These are phyloP conservation scores for Canariomyces notabilis DNA, from an alignment of 2,329 filamentous ascomycete species.

Conservation along the genomic window DNA sequence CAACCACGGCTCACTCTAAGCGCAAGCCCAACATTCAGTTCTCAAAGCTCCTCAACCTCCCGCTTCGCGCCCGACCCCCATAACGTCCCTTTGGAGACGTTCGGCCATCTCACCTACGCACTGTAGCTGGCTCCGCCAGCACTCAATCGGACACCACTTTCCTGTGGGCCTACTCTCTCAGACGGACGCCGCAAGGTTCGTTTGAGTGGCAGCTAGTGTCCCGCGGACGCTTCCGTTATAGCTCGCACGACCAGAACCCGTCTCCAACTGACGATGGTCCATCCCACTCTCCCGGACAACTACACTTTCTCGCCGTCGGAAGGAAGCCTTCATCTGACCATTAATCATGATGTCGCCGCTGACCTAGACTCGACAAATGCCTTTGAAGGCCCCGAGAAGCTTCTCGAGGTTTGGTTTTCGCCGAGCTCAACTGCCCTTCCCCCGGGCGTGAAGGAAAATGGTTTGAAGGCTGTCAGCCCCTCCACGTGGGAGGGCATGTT, in stretches of 20 bases:
- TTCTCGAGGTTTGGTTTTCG: slow-evolving; percentile 97
- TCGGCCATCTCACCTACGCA: slow-evolving; percentile 38
- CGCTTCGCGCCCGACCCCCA: slow-evolving; percentile 80
- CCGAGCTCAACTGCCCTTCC: slow-evolving; percentile 71
- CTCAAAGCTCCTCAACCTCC: slow-evolving; percentile 74
- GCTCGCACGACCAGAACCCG: slow-evolving; percentile 20
- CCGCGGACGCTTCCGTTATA: slow-evolving; percentile 57
- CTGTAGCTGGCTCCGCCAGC: slow-evolving; percentile 89
- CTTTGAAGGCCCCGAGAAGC: slow-evolving; percentile 97
- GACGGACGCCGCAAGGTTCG: slow-evolving; percentile 89
- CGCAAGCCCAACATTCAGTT: slow-evolving; percentile 80
- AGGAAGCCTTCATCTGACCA: slow-evolving; percentile 84
- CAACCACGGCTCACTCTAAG: slow-evolving; percentile 51
- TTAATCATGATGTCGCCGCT: slow-evolving; percentile 79
- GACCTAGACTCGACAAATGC: slow-evolving; percentile 88
- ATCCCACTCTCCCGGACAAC: slow-evolving; percentile 71
- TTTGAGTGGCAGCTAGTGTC: slow-evolving; percentile 98
- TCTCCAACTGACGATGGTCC: slow-evolving; percentile 62
- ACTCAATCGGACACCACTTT: slow-evolving; percentile 53
- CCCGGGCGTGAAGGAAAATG: slow-evolving; percentile 62
- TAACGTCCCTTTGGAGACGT: slow-evolving; percentile 77
- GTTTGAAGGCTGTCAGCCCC: slow-evolving; percentile 77
- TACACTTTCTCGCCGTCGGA: slow-evolving; percentile 78
- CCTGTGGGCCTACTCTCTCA: slow-evolving; percentile 97
- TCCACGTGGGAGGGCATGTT: slow-evolving; percentile 96